These are phyloP conservation scores for barley (Hordeum vulgare) DNA, from an alignment of 176 grass and related monocot genomes.

Conservation along the genomic window DNA sequence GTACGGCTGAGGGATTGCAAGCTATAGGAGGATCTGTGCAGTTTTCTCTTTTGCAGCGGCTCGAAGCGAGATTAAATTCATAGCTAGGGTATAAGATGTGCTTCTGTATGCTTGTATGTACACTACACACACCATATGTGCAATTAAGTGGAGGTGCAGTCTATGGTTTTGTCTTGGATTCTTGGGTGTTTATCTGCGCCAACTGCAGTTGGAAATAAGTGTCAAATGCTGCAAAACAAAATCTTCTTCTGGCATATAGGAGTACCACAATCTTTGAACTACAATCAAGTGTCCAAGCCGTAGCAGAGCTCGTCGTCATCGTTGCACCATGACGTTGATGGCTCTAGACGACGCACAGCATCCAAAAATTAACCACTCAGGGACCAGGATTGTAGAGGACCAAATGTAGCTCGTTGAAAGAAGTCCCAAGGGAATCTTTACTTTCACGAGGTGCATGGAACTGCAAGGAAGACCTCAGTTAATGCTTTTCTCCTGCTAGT, in stretches of 20 bases:
- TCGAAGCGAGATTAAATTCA: background rate
- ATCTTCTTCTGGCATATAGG: background rate
- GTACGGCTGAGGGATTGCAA: background rate
- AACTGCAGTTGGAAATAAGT: slow-evolving; percentile 10
- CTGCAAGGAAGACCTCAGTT: background rate
- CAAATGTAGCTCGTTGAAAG: too few species aligned
- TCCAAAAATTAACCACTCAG: too few species aligned
- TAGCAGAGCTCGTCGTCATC: too few species aligned
- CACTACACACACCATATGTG: background rate
- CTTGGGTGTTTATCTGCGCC: background rate
- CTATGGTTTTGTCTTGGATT: background rate
- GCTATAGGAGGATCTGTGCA: background rate
- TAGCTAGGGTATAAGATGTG: background rate
- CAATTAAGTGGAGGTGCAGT: background rate
- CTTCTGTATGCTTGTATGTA: background rate
- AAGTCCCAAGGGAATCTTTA: too few species aligned
- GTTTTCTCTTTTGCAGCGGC: background rate
- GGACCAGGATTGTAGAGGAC: too few species aligned
- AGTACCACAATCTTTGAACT: too few species aligned
- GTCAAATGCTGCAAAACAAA: background rate
- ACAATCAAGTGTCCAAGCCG: too few species aligned
- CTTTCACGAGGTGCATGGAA: background rate
- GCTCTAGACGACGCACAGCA: too few species aligned
- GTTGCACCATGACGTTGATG: too few species aligned
- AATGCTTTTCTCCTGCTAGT: background rate